phyloP scores from a whole-genome alignment of 108 stramenopile species.

The Nitzschia inconspicua region DNA sequence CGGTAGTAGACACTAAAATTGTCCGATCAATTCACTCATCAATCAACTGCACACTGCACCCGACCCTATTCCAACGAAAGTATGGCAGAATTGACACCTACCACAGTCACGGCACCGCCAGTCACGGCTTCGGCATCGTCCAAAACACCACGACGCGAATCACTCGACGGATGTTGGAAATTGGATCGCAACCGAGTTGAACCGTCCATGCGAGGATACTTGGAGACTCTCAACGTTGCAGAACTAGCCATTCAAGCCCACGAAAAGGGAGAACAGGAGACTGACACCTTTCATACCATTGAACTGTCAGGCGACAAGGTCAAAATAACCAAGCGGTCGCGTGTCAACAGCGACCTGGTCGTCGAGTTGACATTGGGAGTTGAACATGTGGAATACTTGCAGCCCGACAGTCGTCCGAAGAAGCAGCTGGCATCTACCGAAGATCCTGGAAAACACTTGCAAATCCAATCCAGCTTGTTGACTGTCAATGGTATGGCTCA shows the following conservation, averaged over 20 bases:
- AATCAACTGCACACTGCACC: too few relatives aligned
- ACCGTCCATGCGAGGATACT: constrained; percentile 76
- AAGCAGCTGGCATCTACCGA: constrained; percentile 64
- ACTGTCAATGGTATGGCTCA: constrained; percentile 81
- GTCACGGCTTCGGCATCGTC: background rate
- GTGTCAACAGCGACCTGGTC: constrained; percentile 74
- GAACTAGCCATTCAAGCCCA: constrained; percentile 83
- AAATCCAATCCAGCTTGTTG: constrained; percentile 59
- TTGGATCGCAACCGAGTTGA: constrained; percentile 66
- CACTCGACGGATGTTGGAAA: constrained; percentile 74
- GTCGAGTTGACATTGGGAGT: constrained; percentile 60
- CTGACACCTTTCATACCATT: constrained; percentile 72
- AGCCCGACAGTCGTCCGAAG: constrained; percentile 69
- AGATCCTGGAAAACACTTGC: constrained; percentile 43
- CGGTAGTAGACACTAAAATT: too few relatives aligned
- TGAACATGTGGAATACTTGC: constrained; percentile 40
- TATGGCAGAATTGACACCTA: background rate
- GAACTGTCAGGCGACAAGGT: constrained; percentile 29
- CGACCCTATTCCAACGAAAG: too few relatives aligned
- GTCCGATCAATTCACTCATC: too few relatives aligned
- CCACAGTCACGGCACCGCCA: background rate
- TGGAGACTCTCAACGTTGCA: constrained; percentile 75
- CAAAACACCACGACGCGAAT: constrained; percentile 15
- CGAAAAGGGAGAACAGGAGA: constrained; percentile 81
- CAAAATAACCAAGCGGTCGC: constrained; percentile 65